A percentile compares a stretch with the other conserved stretches of the same genome.
These are phyloP conservation scores for Amyloporia xantha DNA, from an alignment of 768 basidiomycete genomes.

Conservation along the genomic window DNA sequence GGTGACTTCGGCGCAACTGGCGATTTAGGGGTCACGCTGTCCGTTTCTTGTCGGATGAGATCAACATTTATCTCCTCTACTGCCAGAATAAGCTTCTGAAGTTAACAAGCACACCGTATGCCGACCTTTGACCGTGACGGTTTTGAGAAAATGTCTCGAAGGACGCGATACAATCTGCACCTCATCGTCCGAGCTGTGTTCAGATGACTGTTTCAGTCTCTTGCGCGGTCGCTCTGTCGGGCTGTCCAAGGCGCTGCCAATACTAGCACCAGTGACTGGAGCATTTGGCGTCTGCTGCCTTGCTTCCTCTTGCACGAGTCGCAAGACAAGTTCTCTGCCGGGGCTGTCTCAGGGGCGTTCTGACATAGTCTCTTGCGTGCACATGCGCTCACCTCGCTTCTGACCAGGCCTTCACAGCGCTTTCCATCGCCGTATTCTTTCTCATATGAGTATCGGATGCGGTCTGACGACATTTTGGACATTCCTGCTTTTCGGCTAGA, in stretches of 20 bases:
- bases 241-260: background rate
- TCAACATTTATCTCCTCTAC: too few species aligned
- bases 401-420: constrained; percentile 65
- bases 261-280: too few species aligned
- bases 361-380: constrained; percentile 10
- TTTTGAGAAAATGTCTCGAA: too few species aligned
- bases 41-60: too few species aligned
- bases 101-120: too few species aligned
- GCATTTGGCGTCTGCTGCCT: background rate
- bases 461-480: constrained; percentile 62
- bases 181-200: constrained; percentile 13
- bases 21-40: too few species aligned
- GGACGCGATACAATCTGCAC: constrained; percentile 7
- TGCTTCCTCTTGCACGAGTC: constrained; percentile 5
- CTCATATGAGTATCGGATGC: constrained; percentile 58
- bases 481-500: constrained; percentile 54
- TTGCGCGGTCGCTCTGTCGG: background rate
- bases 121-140: too few species aligned
- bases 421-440: constrained; percentile 65
- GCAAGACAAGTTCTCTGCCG: constrained; percentile 15
- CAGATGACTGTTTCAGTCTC: constrained; percentile 15
- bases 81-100: too few species aligned
- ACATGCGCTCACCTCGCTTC: constrained; percentile 57
- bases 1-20: too few species aligned
- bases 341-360: too few species aligned